Percentiles rank a stretch among this genome's conserved stretches.
Evolutionary conservation across 768 basidiomycete species (phyloP).

Genomic region (Crassisporium funariophilum): DNA sequence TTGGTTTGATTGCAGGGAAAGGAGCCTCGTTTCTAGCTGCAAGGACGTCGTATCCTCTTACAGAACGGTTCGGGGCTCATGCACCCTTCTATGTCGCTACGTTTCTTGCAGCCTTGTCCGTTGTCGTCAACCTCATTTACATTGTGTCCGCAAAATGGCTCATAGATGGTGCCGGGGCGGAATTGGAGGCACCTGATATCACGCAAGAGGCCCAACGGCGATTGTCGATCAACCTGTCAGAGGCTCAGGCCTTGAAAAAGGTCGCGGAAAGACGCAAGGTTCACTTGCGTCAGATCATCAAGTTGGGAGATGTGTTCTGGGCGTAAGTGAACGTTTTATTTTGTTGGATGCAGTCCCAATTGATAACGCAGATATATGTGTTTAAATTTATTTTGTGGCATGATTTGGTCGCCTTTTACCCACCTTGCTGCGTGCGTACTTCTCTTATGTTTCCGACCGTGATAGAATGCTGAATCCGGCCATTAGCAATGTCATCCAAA

Average conservation of each 20-base stretch:
- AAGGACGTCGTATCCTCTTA: conserved; percentile 75
- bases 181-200: conserved; percentile 66
- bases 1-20: conserved; percentile 85
- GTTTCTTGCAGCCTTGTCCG: conserved; percentile 63
- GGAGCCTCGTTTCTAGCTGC: conserved; percentile 76
- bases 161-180: conserved; percentile 57
- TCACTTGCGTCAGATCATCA: conserved; percentile 57
- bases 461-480: conserved; percentile 6
- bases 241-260: conserved; percentile 62
- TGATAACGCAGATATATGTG: conserved; percentile 59
- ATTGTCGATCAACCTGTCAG: conserved; percentile 44
- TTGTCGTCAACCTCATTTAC: conserved; percentile 69
- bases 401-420: conserved; percentile 77
- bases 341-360: conserved; percentile 3
- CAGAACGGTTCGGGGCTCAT: conserved; percentile 62
- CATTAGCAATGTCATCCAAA: conserved; percentile 70
- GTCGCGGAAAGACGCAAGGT: conserved; percentile 70
- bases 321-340: conserved; percentile 47
- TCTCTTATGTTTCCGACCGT: neutral
- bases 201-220: conserved; percentile 54
- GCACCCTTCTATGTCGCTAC: conserved; percentile 78
- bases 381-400: conserved; percentile 74
- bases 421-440: conserved; percentile 71
- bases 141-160: conserved; percentile 67
- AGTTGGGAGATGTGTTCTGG: conserved; percentile 79